Evolutionary conservation across 2,329 filamentous ascomycete genomes (phyloP), one percentile per base, ranked within the genome.

Genomic region (Huntiella moniliformis): DNA sequence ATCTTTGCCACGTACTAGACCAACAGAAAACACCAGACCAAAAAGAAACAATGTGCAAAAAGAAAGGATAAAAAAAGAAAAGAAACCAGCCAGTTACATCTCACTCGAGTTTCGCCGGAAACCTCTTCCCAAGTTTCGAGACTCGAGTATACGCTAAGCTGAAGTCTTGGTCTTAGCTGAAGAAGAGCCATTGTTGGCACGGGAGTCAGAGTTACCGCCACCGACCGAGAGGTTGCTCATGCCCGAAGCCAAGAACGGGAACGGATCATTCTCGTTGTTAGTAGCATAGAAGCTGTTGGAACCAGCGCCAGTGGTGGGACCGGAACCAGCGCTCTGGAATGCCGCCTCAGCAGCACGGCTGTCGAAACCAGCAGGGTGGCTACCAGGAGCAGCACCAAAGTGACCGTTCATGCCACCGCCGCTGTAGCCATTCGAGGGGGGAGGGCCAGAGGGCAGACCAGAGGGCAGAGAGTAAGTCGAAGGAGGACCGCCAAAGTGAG

Each of bases 341-440:
- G 91, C 88, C 50, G 86, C 86, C 65, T 96, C 88, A 12, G 88
- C 85, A 51, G 85, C 82, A 52, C 87, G 83, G 67, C 86, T 92
- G 58, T 94, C 87, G 57, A 98, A 96, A 4, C 81, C 81, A 10
- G 85, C 82, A 17, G 82, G 82, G 62, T 91, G 85, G 54, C 85
- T 79, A 44, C 79, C 77, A 35, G 79, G 81, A 46, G 77, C 78
- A 38, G 82, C 79, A 49, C 78, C 78, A 52, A 79, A 94, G 55
- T 86, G 82, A 34, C 80, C 83, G 60, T 84, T 83, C n/a, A 18
- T 31, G 35, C 46, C 13, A 63, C 95, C 74, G 2, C 83, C 72
- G 44, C 83, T 81, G 57, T 94, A 95, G 18, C 55, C 57, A 33
- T 16, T 15, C 12, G 40, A 32, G 2, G 78, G 78, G 47, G 77